A percentile compares a stretch with the other conserved stretches of the same genome.
Conservation (phyloP, 23 red algal genomes). For the Gracilaria vermiculophylla region DNA sequence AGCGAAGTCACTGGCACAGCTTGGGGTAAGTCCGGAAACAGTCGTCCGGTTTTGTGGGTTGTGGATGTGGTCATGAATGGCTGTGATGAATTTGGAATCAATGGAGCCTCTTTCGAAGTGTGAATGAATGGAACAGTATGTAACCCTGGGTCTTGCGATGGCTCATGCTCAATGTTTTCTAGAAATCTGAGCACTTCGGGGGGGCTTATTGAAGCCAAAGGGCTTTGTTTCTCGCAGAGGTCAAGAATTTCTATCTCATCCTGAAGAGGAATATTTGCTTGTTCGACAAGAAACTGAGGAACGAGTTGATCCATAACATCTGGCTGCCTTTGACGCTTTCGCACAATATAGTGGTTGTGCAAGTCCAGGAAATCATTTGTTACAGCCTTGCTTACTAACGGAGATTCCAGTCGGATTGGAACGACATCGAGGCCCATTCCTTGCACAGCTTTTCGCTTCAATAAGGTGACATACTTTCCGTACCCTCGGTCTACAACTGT, state of each 20-base stretch:
- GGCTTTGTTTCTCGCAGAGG: not conserved
- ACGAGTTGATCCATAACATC: not conserved
- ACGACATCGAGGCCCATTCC: constrained; percentile 47
- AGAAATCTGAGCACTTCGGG: not conserved
- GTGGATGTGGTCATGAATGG: not conserved
- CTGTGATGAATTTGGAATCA: not conserved
- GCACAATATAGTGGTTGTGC: constrained; percentile 40
- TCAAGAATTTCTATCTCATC: not conserved
- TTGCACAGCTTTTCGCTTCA: constrained; percentile 48
- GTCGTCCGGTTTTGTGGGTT: not conserved
- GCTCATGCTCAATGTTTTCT: not conserved
- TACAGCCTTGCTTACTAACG: not conserved
- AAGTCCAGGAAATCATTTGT: constrained; percentile 57
- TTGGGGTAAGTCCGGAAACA: not conserved
- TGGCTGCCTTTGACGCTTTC: constrained; percentile 12
- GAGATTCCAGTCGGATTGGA: constrained; percentile 9
- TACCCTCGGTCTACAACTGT: constrained; percentile 50
- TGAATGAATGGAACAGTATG: not conserved
- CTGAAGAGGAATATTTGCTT: not conserved
- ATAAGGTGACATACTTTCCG: constrained; percentile 21
- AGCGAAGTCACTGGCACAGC: not conserved
- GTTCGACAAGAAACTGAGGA: not conserved
- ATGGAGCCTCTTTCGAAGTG: not conserved
- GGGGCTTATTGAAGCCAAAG: not conserved
- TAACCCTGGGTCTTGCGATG: not conserved